Conservation (phyloP, 208 protist species). For the Vickermania spadyakhi region DNA sequence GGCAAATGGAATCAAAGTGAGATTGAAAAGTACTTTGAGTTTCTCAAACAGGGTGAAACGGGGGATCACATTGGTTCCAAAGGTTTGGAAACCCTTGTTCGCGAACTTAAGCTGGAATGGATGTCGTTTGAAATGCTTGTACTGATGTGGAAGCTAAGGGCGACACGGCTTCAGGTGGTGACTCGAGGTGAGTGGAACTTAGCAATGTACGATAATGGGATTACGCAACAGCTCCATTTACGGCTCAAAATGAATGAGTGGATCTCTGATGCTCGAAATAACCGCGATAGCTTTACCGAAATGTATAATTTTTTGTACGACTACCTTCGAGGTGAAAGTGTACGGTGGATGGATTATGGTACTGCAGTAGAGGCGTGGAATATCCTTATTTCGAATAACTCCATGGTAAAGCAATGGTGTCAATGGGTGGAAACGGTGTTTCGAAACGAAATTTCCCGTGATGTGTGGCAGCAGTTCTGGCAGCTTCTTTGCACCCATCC, state of each 20-base stretch:
- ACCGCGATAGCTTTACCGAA: conserved; percentile 26
- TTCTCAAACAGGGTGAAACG: conserved; percentile 16
- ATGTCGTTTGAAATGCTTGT: conserved; percentile 51
- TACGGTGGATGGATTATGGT: conserved; percentile 37
- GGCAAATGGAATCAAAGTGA: conserved; percentile 1
- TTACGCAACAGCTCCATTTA: conserved; percentile 41
- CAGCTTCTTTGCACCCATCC: background rate
- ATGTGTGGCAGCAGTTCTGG: conserved; percentile 70
- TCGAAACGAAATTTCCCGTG: conserved; percentile 43
- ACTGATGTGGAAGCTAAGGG: conserved; percentile 69
- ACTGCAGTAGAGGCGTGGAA: conserved; percentile 51
- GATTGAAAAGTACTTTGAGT: background rate
- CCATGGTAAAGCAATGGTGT: conserved; percentile 25
- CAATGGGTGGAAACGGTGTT: conserved; percentile 34
- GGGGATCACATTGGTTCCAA: conserved; percentile 35
- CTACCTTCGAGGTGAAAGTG: conserved; percentile 71
- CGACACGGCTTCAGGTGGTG: conserved; percentile 34
- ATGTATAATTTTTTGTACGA: conserved; percentile 86
- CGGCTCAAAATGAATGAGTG: conserved; percentile 30
- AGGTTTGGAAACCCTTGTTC: conserved; percentile 45
- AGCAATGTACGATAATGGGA: conserved; percentile 42
- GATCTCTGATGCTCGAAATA: conserved; percentile 33
- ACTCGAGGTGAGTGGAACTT: conserved; percentile 59
- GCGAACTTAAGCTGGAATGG: conserved; percentile 29
- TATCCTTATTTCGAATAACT: conserved; percentile 35